These are phyloP conservation scores for Solanum paucissectum DNA, from an alignment of 257 asterid species.

Conservation along the genomic window DNA sequence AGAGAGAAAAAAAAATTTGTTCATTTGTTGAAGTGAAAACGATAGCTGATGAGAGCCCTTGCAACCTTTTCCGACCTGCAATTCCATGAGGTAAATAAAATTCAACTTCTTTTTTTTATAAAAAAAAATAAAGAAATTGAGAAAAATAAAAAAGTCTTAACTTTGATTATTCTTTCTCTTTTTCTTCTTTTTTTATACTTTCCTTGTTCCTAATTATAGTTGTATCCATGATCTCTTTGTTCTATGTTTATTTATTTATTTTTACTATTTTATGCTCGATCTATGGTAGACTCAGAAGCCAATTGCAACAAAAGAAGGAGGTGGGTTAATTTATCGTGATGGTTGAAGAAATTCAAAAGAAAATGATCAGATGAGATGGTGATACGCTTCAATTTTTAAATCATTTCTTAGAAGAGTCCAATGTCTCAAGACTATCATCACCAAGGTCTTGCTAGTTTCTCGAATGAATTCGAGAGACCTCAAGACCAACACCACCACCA, in stretches of 20 bases:
- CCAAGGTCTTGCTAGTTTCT: constrained; percentile 63
- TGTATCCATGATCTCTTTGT: not conserved
- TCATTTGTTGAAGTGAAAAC: constrained; percentile 35
- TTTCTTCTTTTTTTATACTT: constrained; percentile 7
- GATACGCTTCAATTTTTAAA: not conserved
- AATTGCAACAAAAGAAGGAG: not conserved
- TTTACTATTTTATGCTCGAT: not conserved
- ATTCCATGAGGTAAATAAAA: constrained; percentile 72
- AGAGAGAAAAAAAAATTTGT: not conserved
- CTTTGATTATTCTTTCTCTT: constrained; percentile 22
- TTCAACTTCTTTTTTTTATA: constrained; percentile 3
- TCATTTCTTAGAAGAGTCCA: constrained; percentile 11
- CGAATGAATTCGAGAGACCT: constrained; percentile 73
- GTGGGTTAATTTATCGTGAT: not conserved
- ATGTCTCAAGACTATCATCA: constrained; percentile 90
- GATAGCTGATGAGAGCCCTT: constrained; percentile 48
- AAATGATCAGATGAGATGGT: not conserved
- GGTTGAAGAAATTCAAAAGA: not conserved
- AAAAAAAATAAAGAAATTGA: not conserved
- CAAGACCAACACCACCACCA: constrained; percentile 27
- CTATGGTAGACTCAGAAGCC: not conserved
- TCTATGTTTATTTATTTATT: not conserved
- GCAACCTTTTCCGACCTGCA: constrained; percentile 57
- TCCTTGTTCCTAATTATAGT: not conserved
- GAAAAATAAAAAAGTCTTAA: not conserved